Evolutionary conservation across 306 rosid genomes (phyloP).

Genomic region (Dalbergia cochinchinensis): DNA sequence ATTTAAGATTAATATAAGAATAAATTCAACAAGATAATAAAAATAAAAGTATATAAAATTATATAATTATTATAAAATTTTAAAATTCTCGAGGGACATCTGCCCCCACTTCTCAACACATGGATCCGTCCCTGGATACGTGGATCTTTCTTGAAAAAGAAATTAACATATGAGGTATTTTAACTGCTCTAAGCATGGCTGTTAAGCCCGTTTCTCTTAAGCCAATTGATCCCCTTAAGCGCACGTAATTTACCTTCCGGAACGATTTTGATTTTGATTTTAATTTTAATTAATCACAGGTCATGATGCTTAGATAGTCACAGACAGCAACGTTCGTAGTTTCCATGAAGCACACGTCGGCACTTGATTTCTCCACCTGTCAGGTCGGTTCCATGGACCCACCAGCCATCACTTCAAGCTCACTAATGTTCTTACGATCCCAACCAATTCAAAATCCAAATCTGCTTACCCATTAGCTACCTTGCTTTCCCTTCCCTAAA

Average conservation of each 20-base stretch:
- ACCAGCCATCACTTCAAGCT: conserved; percentile 23
- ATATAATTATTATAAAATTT: too few species aligned
- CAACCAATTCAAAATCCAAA: conserved; percentile 10
- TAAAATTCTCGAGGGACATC: too few species aligned
- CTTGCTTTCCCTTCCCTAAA: not conserved
- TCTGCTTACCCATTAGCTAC: not conserved
- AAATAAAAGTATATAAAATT: too few species aligned
- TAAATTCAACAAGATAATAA: too few species aligned
- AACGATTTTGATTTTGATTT: not conserved
- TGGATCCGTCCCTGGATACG: too few species aligned
- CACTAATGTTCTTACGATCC: not conserved
- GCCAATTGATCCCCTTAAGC: too few species aligned
- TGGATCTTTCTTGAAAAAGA: too few species aligned
- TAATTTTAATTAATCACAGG: not conserved
- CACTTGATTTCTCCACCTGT: conserved; percentile 51
- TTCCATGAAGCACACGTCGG: conserved; percentile 43
- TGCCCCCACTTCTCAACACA: too few species aligned
- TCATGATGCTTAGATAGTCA: not conserved
- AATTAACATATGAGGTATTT: too few species aligned
- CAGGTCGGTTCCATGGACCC: conserved; percentile 54
- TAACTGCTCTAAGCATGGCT: too few species aligned
- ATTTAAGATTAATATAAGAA: too few species aligned
- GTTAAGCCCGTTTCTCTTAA: too few species aligned
- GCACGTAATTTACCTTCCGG: not conserved
- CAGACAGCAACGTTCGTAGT: not conserved